phyloP scores from a whole-genome alignment of 257 asterid genomes.

The Nicotiana tomentosiformis region DNA sequence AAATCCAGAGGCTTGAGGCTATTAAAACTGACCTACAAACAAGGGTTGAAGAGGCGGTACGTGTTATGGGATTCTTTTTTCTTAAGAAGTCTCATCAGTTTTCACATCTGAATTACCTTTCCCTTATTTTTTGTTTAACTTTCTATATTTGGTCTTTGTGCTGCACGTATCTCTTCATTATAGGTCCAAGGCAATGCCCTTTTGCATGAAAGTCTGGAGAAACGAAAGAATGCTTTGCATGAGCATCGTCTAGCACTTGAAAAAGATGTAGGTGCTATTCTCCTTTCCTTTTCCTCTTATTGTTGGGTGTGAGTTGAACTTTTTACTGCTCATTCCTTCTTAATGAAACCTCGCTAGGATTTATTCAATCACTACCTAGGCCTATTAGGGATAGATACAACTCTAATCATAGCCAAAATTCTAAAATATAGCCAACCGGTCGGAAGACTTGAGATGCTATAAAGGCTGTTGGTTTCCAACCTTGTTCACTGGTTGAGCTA shows the following conservation, averaged over 20 bases:
- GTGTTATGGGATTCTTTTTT: background rate
- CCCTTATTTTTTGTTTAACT: background rate
- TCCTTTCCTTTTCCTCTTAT: slow-evolving; percentile 1
- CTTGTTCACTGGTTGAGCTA: background rate
- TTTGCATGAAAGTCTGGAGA: slow-evolving; percentile 57
- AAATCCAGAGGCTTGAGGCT: slow-evolving; percentile 58
- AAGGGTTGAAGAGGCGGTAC: slow-evolving; percentile 64
- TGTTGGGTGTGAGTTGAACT: background rate
- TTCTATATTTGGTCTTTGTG: slow-evolving; percentile 12
- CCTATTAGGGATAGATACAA: background rate
- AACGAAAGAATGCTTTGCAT: slow-evolving; percentile 57
- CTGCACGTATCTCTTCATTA: slow-evolving; percentile 12
- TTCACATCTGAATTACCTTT: slow-evolving; percentile 10
- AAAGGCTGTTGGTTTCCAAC: background rate
- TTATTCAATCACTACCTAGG: background rate
- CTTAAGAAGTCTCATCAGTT: slow-evolving; percentile 1
- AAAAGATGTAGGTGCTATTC: slow-evolving; percentile 58
- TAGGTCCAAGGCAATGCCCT: slow-evolving; percentile 52
- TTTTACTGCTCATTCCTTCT: background rate
- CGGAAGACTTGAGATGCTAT: slow-evolving; percentile 7
- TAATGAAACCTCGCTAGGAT: background rate
- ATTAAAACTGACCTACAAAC: slow-evolving; percentile 53
- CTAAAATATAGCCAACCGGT: background rate
- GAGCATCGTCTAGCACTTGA: slow-evolving; percentile 79
- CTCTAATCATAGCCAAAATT: background rate